These are phyloP conservation scores for Kazachstania kunashirensis DNA, from an alignment of 805 yeast species.

Conservation along the genomic window DNA sequence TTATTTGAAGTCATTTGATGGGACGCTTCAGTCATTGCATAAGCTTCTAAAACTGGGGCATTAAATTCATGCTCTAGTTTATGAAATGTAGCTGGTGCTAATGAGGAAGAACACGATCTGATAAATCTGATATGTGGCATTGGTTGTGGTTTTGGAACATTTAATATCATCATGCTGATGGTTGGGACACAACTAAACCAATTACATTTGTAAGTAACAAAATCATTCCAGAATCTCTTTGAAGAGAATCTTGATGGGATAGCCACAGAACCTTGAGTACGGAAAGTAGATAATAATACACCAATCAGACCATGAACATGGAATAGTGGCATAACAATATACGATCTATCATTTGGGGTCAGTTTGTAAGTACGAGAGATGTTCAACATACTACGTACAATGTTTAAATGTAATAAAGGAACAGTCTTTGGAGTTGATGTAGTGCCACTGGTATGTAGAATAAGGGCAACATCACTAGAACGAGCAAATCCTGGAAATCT, in stretches of 20 bases:
- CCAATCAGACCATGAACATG: slow-evolving; percentile 71
- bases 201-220: slow-evolving; percentile 38
- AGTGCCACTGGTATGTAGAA: slow-evolving; percentile 66
- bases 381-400: slow-evolving; percentile 50
- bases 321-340: slow-evolving; percentile 67
- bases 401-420: slow-evolving; percentile 56
- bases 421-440: slow-evolving; percentile 72
- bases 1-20: slow-evolving; percentile 71
- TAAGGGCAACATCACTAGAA: slow-evolving; percentile 50
- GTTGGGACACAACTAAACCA: slow-evolving; percentile 80
- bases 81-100: slow-evolving; percentile 56
- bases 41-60: slow-evolving; percentile 67
- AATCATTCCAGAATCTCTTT: slow-evolving; percentile 49
- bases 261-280: slow-evolving; percentile 51
- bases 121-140: slow-evolving; percentile 53
- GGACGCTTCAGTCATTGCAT: slow-evolving; percentile 77
- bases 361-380: slow-evolving; percentile 50
- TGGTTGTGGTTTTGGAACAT: slow-evolving; percentile 39
- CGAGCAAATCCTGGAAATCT: slow-evolving; percentile 36
- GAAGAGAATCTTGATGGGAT: slow-evolving; percentile 59
- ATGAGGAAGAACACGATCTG: slow-evolving; percentile 62
- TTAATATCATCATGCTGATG: slow-evolving; percentile 56
- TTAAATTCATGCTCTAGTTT: slow-evolving; percentile 46
- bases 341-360: slow-evolving; percentile 40
- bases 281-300: slow-evolving; percentile 51